Conservation (phyloP, 2,329 filamentous ascomycete genomes). For the Colletotrichum chrysophilum region DNA sequence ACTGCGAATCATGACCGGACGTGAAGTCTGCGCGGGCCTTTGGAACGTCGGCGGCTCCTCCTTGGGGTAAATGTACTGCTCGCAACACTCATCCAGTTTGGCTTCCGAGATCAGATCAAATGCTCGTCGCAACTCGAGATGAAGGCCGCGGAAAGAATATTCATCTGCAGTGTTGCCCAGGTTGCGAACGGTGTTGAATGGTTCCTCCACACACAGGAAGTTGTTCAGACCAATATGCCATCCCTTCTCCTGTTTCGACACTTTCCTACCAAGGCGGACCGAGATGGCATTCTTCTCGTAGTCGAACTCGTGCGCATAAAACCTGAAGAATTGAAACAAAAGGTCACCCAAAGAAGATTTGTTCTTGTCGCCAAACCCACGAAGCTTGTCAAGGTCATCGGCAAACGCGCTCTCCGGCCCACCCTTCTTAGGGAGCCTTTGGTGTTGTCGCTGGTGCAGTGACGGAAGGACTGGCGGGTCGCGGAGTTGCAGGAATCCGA, state of each 20-base stretch:
- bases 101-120: conserved; percentile 82
- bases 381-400: conserved; percentile 79
- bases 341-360: conserved; percentile 82
- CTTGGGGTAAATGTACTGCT: conserved; percentile 86
- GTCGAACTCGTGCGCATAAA: conserved; percentile 92
- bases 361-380: conserved; percentile 78
- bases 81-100: conserved; percentile 83
- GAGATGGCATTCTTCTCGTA: conserved; percentile 87
- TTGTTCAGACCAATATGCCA: conserved; percentile 86
- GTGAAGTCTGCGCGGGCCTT: conserved; percentile 58
- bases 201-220: conserved; percentile 92
- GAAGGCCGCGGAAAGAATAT: conserved; percentile 89
- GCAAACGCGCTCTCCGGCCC: conserved; percentile 80
- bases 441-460: conserved; percentile 75
- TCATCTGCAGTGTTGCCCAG: conserved; percentile 96
- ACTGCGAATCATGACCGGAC: conserved; percentile 63
- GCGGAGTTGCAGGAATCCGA: conserved; percentile 92
- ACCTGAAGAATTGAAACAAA: conserved; percentile 94
- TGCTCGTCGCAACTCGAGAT: conserved; percentile 86
- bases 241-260: conserved; percentile 84
- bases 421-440: conserved; percentile 61
- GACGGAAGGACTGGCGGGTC: conserved; percentile 84
- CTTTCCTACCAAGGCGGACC: conserved; percentile 78
- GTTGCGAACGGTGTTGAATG: conserved; percentile 89
- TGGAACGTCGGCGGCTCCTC: conserved; percentile 72